These are phyloP conservation scores for Syzygium syzygioides DNA, from an alignment of 441 rosid species.

Conservation along the genomic window DNA sequence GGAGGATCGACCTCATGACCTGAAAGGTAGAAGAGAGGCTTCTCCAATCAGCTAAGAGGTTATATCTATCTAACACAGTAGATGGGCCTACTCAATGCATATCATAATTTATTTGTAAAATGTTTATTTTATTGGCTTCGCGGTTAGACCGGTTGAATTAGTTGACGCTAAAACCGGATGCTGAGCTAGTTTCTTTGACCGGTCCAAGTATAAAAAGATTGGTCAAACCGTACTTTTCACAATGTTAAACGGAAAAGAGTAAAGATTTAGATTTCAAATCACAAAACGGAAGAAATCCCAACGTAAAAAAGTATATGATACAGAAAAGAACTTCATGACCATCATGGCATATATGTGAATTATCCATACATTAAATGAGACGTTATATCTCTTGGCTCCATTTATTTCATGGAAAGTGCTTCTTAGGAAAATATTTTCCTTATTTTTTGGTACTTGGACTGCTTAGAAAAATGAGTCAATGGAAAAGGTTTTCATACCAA, in stretches of 20 bases:
- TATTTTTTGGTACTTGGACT: background rate
- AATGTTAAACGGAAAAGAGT: background rate
- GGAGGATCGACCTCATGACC: too few relatives aligned
- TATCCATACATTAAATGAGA: background rate
- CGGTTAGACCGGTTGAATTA: background rate
- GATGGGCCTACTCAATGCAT: too few relatives aligned
- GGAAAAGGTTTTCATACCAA: too few relatives aligned
- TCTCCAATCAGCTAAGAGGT: too few relatives aligned
- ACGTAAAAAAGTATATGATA: background rate
- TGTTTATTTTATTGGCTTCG: background rate
- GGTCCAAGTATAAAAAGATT: background rate
- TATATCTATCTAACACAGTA: too few relatives aligned
- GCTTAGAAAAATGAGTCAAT: too few relatives aligned
- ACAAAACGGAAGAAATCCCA: background rate
- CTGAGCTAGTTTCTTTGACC: background rate
- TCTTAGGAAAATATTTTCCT: background rate
- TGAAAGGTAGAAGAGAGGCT: too few relatives aligned
- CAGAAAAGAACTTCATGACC: background rate
- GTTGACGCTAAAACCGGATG: background rate
- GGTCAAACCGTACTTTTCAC: background rate
- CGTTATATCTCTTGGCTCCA: background rate
- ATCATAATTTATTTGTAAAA: too few relatives aligned
- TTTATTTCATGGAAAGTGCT: accelerated
- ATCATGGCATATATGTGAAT: background rate
- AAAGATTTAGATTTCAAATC: background rate